These are phyloP conservation scores for Capsella rubella DNA, from an alignment of 441 rosid species.

Conservation along the genomic window DNA sequence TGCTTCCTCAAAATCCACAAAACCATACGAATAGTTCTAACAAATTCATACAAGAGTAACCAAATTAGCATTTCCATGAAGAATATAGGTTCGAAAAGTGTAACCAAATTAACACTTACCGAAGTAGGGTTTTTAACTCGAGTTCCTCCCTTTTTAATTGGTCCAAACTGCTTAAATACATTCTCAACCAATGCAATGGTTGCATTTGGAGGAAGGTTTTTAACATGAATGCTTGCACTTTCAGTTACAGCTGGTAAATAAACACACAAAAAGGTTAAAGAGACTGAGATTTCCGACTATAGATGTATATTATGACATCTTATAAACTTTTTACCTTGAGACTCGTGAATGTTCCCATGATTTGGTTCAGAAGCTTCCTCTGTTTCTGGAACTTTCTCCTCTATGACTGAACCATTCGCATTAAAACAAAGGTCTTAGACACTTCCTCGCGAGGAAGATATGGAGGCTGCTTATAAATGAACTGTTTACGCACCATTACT, in stretches of 20 bases:
- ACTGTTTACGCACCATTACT: neutral
- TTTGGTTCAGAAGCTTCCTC: neutral
- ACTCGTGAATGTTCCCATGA: conserved; percentile 1
- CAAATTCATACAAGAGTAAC: neutral
- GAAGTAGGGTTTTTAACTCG: too few species aligned
- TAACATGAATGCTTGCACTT: neutral
- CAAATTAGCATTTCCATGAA: conserved; percentile 3
- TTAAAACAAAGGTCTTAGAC: neutral
- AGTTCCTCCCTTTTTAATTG: neutral
- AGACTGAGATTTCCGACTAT: too few species aligned
- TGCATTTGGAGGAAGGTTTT: neutral
- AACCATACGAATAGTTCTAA: neutral
- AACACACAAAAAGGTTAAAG: neutral
- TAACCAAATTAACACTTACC: too few species aligned
- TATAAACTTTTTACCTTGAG: neutral
- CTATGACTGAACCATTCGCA: neutral
- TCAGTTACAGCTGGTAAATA: neutral
- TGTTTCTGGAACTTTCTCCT: neutral
- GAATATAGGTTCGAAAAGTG: too few species aligned
- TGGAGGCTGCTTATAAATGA: neutral
- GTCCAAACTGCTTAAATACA: neutral
- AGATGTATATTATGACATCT: too few species aligned
- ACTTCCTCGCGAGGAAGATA: neutral
- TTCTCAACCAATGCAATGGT: neutral
- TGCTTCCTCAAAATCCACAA: neutral